Conservation (phyloP, 2,329 filamentous ascomycete genomes). For the Akanthomyces muscarius region DNA sequence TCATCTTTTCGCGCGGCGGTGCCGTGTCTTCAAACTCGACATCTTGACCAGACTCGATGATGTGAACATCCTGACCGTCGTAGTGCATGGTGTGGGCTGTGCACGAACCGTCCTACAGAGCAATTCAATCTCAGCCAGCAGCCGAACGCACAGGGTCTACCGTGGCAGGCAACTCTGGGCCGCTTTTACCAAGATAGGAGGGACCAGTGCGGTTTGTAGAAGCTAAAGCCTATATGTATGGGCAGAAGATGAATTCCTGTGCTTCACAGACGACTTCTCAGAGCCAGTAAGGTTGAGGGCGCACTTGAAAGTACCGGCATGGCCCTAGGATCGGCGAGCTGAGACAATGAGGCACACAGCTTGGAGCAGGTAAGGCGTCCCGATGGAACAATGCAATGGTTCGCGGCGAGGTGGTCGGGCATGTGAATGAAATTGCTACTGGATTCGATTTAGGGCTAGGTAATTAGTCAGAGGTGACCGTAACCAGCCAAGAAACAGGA, state of each 20-base stretch:
- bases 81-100: not conserved
- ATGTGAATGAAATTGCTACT: not conserved
- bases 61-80: slow-evolving; percentile 7
- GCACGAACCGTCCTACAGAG: not conserved
- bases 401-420: not conserved
- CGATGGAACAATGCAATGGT: not conserved
- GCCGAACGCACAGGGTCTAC: not conserved
- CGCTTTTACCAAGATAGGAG: not conserved
- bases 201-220: not conserved
- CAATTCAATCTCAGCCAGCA: not conserved
- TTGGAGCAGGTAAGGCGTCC: not conserved
- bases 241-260: too few species aligned
- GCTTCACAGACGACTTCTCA: not conserved
- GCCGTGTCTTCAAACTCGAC: slow-evolving; percentile 4
- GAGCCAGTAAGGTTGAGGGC: not conserved
- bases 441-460: not conserved
- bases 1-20: slow-evolving; percentile 12
- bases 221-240: not conserved
- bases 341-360: slow-evolving; percentile 1
- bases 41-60: slow-evolving; percentile 13
- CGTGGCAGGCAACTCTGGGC: not conserved
- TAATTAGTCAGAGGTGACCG: not conserved
- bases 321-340: slow-evolving; percentile 7
- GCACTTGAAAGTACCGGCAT: not conserved
- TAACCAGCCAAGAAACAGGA: not conserved